Evolutionary conservation across 2,329 filamentous ascomycete genomes (phyloP).

Genomic region (Botrytis fabae): DNA sequence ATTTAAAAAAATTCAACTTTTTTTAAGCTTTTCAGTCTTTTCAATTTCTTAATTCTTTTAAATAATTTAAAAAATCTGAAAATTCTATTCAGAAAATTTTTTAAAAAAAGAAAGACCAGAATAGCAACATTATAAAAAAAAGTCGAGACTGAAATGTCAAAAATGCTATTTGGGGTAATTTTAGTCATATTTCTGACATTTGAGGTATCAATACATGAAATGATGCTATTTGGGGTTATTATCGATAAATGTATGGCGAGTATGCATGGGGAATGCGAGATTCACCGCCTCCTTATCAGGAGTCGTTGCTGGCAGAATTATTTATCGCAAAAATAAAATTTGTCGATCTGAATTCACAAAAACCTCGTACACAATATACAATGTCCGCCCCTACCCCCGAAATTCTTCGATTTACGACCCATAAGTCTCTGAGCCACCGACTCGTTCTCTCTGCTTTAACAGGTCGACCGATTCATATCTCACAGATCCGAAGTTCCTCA

Average conservation of each 20-base stretch:
- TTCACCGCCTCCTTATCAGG: constrained; percentile 20
- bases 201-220: too few relatives aligned
- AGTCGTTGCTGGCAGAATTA: constrained; percentile 6
- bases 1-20: too few relatives aligned
- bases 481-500: constrained; percentile 86
- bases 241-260: not conserved
- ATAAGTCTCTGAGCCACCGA: constrained; percentile 78
- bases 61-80: too few relatives aligned
- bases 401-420: constrained; percentile 76
- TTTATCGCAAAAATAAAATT: constrained; percentile 24
- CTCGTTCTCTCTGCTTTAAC: constrained; percentile 90
- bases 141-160: too few relatives aligned
- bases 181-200: too few relatives aligned
- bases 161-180: too few relatives aligned
- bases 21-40: too few relatives aligned
- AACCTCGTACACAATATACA: constrained; percentile 21
- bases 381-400: constrained; percentile 41
- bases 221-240: too few relatives aligned
- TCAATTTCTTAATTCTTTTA: too few relatives aligned
- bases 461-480: constrained; percentile 85
- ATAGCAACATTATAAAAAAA: too few relatives aligned
- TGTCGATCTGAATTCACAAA: constrained; percentile 8
- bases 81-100: too few relatives aligned
- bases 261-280: not conserved
- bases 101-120: too few relatives aligned